Evolutionary conservation across 306 rosid species (phyloP), one percentile per base, ranked within the genome.

Genomic region (Canavalia ensiformis): DNA sequence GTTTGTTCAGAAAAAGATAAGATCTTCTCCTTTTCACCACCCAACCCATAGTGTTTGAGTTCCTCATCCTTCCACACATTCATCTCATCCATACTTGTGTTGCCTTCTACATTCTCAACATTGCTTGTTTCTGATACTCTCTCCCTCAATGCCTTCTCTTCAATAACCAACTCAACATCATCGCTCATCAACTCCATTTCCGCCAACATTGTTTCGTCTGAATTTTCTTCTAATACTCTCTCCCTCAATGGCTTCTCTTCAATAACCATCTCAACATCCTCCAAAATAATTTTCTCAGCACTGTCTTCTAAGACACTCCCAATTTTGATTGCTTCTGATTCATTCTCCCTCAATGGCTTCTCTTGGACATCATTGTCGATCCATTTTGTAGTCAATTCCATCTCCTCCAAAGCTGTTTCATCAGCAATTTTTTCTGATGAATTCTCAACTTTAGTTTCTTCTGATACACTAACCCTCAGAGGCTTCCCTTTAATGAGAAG

Each of bases 81-180:
- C 47, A 63, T 63, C 46, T 10, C 18, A 18, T 18, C 25, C 25
- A 18, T 18, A 18, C 25, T 18, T 18, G 25, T 18, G 25, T 18
- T 18, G 25, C 25, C 25, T 18, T 18, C 25, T 18, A 18, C 25
- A 18, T 18, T 18, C 5, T 30, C 29, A 12, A 8, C 37, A 54
- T 54, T 4, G 8, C 67, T 12, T 59, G 37, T 33, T 35, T 77
- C 81, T 42, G 71, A 18, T 44, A 57, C 79, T 85, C 82, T 83
- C 88, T 85, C 90, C 88, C 89, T 71, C 86, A 76, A 68, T 37
- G 81, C 49, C 74, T 91, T 94, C 94, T 84, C 82, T 49, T 86
- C 68, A 28, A 28, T 44, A 30, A 45, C 31, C 69, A 65, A 35
- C 58, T 4, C 72, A 4, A 8, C 52, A 34, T 3, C 31, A 33